Evolutionary conservation across 352 stramenopile species (phyloP).

Genomic region (Phytophthora lateralis): DNA sequence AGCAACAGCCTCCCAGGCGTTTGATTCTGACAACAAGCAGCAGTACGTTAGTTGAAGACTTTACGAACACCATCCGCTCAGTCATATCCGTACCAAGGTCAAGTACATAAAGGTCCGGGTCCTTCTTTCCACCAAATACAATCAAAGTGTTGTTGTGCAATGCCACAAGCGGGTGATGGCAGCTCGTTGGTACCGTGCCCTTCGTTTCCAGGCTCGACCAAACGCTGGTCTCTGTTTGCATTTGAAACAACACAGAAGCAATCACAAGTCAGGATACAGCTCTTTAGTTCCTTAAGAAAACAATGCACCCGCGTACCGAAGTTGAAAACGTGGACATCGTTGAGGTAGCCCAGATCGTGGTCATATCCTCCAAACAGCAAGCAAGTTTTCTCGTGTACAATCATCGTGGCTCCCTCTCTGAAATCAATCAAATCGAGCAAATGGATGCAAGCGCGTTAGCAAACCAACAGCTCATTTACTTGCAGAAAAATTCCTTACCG

Average conservation of each 20-base stretch:
- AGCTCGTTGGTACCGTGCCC: slow-evolving; percentile 88
- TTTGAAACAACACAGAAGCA: not conserved
- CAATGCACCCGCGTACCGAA: slow-evolving; percentile 66
- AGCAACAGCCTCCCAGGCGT: slow-evolving; percentile 64
- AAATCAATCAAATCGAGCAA: not conserved
- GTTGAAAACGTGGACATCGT: slow-evolving; percentile 97
- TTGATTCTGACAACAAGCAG: slow-evolving; percentile 49
- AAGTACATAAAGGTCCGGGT: slow-evolving; percentile 95
- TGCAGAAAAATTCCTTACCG: slow-evolving; percentile 35
- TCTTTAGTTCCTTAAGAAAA: not conserved
- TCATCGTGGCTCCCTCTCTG: slow-evolving; percentile 90
- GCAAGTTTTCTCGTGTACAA: slow-evolving; percentile 91
- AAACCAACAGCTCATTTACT: not conserved
- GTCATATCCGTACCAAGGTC: slow-evolving; percentile 56
- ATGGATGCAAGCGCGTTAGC: not conserved
- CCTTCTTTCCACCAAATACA: slow-evolving; percentile 94
- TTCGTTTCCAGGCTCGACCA: slow-evolving; percentile 93
- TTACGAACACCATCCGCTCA: not conserved
- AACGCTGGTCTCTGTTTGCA: slow-evolving; percentile 51
- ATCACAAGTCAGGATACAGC: not conserved
- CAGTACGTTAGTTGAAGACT: not conserved
- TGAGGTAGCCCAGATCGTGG: slow-evolving; percentile 93
- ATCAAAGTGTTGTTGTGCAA: slow-evolving; percentile 93
- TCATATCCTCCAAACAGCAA: slow-evolving; percentile 97
- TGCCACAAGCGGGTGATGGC: slow-evolving; percentile 95